These are phyloP conservation scores for Beta corolliflora DNA, from an alignment of 179 eudicot species.

Conservation along the genomic window DNA sequence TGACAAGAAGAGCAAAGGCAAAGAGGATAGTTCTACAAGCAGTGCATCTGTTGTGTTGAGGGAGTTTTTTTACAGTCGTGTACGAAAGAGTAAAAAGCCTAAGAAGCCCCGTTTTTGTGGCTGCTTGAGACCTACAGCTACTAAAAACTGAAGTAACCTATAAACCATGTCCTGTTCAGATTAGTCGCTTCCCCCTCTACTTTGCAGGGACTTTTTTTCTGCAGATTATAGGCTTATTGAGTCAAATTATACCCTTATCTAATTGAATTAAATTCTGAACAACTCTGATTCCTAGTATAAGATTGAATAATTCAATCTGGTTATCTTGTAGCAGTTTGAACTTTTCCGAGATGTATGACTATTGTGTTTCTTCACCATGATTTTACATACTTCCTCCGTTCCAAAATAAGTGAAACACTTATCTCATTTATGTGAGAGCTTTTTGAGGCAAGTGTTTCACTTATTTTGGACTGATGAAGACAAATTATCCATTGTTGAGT, in stretches of 20 bases:
- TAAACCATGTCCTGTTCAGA: background rate
- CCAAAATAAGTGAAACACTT: too few species aligned
- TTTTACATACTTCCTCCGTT: background rate
- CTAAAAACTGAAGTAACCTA: constrained; percentile 29
- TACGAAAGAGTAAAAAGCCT: constrained; percentile 47
- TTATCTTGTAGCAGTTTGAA: constrained; percentile 2
- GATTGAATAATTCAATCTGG: background rate
- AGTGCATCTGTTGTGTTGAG: constrained; percentile 52
- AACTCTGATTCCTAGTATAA: background rate
- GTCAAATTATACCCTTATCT: constrained; percentile 17
- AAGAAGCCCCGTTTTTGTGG: constrained; percentile 68
- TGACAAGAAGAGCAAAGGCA: constrained; percentile 59
- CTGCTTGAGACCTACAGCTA: constrained; percentile 58
- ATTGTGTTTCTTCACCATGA: background rate
- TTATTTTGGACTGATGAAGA: too few species aligned
- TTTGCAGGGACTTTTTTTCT: constrained; percentile 7
- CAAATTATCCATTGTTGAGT: background rate
- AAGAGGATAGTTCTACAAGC: constrained; percentile 47
- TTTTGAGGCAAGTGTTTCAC: too few species aligned
- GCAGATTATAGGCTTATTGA: constrained; percentile 9
- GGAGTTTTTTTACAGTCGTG: constrained; percentile 60
- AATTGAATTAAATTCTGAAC: constrained; percentile 5
- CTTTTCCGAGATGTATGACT: background rate
- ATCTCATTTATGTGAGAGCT: too few species aligned
- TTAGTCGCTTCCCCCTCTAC: background rate